Conservation (phyloP, 2,329 filamentous ascomycete genomes). For the Penicillium verrucosum region DNA sequence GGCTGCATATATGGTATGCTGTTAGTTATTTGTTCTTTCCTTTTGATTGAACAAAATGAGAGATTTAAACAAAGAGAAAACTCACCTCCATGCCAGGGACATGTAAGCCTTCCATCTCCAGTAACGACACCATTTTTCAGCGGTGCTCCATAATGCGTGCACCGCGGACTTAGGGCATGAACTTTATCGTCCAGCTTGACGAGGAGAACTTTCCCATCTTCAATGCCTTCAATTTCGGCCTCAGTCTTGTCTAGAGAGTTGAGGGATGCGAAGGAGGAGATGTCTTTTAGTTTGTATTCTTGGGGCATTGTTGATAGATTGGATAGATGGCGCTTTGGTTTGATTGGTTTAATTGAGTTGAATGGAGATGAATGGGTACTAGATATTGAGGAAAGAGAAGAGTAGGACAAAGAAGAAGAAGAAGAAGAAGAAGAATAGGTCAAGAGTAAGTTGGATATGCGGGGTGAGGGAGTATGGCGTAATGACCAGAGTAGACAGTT, state of each 20-base stretch:
- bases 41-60: too few relatives aligned
- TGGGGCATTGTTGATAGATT: slow-evolving; percentile 33
- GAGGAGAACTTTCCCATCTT: slow-evolving; percentile 80
- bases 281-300: slow-evolving; percentile 63
- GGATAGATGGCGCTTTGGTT: slow-evolving; percentile 8
- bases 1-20: slow-evolving; percentile 51
- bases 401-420: neutral
- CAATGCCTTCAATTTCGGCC: slow-evolving; percentile 84
- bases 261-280: slow-evolving; percentile 66
- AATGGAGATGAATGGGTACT: neutral
- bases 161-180: slow-evolving; percentile 78
- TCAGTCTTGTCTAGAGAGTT: slow-evolving; percentile 81
- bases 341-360: neutral
- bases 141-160: slow-evolving; percentile 88
- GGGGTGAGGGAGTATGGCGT: slow-evolving; percentile 3
- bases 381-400: neutral
- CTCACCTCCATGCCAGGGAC: slow-evolving; percentile 92
- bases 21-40: slow-evolving; percentile 5
- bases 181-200: slow-evolving; percentile 73
- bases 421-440: neutral
- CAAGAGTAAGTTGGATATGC: neutral
- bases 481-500: slow-evolving; percentile 7
- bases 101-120: slow-evolving; percentile 77
- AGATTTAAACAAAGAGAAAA: slow-evolving; percentile 13
- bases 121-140: slow-evolving; percentile 82